Evolutionary conservation across 768 basidiomycete species (phyloP), one percentile per base, ranked within the genome.

Genomic region (Rhodotorula diobovata): DNA sequence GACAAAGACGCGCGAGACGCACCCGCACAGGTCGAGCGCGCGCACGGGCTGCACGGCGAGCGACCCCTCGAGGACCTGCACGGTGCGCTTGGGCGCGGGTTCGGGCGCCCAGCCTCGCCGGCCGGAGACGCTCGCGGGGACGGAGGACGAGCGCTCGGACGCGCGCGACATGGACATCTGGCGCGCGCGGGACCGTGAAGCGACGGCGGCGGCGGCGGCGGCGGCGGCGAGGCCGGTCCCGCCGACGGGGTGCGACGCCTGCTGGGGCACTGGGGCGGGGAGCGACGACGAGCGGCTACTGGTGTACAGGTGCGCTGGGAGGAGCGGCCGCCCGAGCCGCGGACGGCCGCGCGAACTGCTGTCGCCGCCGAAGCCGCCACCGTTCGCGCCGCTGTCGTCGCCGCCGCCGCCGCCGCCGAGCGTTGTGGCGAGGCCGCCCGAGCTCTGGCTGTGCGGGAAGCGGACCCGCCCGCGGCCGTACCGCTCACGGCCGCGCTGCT

Each of bases 21-120:
- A 97, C 76, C 94, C 95, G 12, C 94, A 97, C 63, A 98, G 81
- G 79, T 99, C 95, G 61, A 95, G 83, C 8, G 94, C 93, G 79
- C 92, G 88, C 8, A 99, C 82, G 64, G 90, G 88, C 75, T 59
- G 67, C 21, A 68, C 51, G 25, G 43, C 63, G 12, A 61, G 32
- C 28, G 53, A 57, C 2, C 73, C 71, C 83, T 87, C 82, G 86
- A 90, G 62, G 89, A 88, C 51, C 86, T 80, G 75, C 88, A 85
- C 73, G 21, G 57, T 54, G 9, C 70, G 70, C 41, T 67, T 67
- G 34, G 66, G 70, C 34, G 58, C 66, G 9, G 65, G 65, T 11
- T 71, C 70, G 65, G 46, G 48, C 32, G 63, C 45, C 34, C 55
- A 50, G 30, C 41, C 41, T 43, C 46, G 18, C 20, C 63, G 41